Percentiles rank a stretch among this genome's conserved stretches.
phyloP scores from a whole-genome alignment of 768 basidiomycete species.

The Tricholoma terreum region DNA sequence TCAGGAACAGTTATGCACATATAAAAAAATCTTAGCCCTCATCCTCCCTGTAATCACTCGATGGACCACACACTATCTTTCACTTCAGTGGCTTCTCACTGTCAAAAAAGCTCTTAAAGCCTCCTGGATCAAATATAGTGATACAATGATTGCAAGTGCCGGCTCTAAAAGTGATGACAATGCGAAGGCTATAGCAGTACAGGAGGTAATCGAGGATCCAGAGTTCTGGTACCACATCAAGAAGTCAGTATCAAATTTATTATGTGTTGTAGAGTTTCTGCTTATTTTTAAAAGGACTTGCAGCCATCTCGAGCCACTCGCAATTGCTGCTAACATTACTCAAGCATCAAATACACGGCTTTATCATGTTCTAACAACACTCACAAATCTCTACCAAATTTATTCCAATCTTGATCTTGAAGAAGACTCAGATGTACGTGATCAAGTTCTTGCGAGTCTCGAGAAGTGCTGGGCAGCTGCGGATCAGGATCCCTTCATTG shows the following conservation, averaged over 20 bases:
- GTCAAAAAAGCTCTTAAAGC: constrained; percentile 14
- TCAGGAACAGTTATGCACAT: constrained; percentile 20
- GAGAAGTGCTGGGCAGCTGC: no score
- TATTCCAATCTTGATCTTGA: no score
- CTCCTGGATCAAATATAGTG: constrained; percentile 7
- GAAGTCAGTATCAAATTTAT: constrained; percentile 16
- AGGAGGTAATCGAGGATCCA: constrained; percentile 11
- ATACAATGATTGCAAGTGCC: constrained; percentile 7
- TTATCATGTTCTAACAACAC: no score
- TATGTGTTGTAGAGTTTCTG: no score
- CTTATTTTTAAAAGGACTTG: no score
- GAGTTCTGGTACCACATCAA: constrained; percentile 23
- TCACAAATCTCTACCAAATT: no score
- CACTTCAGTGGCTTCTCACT: constrained; percentile 25
- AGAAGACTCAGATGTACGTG: no score
- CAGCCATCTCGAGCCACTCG: constrained; percentile 37
- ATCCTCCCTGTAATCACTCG: constrained; percentile 30
- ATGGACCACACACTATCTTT: no score
- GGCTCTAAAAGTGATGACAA: constrained; percentile 9
- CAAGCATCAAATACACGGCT: no score
- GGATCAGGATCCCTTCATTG: no score
- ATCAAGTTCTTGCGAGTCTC: no score
- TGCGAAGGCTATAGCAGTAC: constrained; percentile 20
- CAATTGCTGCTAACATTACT: constrained; percentile 35
- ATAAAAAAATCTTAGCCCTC: constrained; percentile 18